Evolutionary conservation across 345 rosid species (phyloP).

Genomic region (Acer campestre): DNA sequence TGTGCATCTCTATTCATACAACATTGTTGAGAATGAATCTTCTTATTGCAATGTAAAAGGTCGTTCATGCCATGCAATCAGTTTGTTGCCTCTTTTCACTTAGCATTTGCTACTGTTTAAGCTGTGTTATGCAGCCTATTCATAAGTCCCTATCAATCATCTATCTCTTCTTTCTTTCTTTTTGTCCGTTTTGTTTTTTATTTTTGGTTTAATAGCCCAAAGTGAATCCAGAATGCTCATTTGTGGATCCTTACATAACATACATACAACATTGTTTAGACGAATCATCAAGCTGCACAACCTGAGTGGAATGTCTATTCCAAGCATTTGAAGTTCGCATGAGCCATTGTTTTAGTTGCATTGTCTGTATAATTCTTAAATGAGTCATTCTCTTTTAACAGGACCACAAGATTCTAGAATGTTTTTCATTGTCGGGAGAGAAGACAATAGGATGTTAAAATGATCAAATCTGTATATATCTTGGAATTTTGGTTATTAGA

Average conservation of each 20-base stretch:
- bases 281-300: neutral
- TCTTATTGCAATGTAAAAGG: too few relatives aligned
- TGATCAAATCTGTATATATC: neutral
- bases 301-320: neutral
- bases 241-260: neutral
- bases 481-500: neutral
- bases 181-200: too few relatives aligned
- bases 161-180: too few relatives aligned
- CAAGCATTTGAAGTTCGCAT: neutral
- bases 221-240: too few relatives aligned
- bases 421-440: neutral
- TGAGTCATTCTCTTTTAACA: neutral
- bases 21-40: neutral
- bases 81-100: too few relatives aligned
- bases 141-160: too few relatives aligned
- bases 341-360: neutral
- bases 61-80: too few relatives aligned
- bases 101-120: too few relatives aligned
- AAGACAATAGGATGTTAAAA: neutral
- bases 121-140: too few relatives aligned
- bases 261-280: neutral
- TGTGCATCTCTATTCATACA: slow-evolving; percentile 1
- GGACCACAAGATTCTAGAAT: neutral
- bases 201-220: too few relatives aligned
- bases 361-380: neutral